A percentile compares a stretch with the other conserved stretches of the same genome.
phyloP scores from a whole-genome alignment of 148 eudicot species.

The Vaccinium corymbosum region DNA sequence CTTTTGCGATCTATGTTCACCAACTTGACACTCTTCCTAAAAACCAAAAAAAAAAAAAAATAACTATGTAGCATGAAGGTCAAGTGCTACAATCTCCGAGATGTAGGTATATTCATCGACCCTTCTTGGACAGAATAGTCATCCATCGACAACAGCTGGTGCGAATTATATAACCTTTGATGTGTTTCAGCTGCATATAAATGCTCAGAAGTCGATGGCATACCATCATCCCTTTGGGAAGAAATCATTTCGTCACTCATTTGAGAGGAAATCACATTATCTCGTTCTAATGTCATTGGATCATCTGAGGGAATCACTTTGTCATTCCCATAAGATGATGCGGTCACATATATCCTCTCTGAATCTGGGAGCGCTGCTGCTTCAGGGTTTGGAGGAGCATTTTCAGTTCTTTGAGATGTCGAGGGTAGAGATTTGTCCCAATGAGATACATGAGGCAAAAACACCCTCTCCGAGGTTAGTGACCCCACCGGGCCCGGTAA shows the following conservation, averaged over 20 bases:
- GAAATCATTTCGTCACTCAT: not conserved
- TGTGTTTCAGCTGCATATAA: not conserved
- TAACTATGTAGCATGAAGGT: not conserved
- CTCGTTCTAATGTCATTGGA: slow-evolving; percentile 1
- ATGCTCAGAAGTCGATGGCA: slow-evolving; percentile 13
- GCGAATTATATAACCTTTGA: slow-evolving; percentile 10
- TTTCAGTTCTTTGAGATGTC: slow-evolving; percentile 7
- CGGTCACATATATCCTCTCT: slow-evolving; percentile 13
- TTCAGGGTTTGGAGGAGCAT: not conserved
- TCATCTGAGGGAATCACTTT: slow-evolving; percentile 1
- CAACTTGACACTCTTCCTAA: not conserved
- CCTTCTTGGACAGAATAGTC: slow-evolving; percentile 20
- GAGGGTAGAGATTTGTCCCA: slow-evolving; percentile 5
- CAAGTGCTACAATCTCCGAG: slow-evolving; percentile 11
- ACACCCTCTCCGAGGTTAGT: slow-evolving; percentile 13
- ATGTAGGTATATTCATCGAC: slow-evolving; percentile 10
- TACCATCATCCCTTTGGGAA: not conserved
- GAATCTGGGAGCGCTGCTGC: not conserved
- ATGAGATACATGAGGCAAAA: slow-evolving; percentile 17
- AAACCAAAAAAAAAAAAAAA: not conserved
- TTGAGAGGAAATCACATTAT: not conserved
- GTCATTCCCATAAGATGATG: slow-evolving; percentile 12
- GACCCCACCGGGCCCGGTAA: not conserved
- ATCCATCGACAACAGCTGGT: slow-evolving; percentile 4
- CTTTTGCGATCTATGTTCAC: not conserved